These are phyloP conservation scores for Venturia aucupariae DNA, from an alignment of 2,329 filamentous ascomycete genomes.

Conservation along the genomic window DNA sequence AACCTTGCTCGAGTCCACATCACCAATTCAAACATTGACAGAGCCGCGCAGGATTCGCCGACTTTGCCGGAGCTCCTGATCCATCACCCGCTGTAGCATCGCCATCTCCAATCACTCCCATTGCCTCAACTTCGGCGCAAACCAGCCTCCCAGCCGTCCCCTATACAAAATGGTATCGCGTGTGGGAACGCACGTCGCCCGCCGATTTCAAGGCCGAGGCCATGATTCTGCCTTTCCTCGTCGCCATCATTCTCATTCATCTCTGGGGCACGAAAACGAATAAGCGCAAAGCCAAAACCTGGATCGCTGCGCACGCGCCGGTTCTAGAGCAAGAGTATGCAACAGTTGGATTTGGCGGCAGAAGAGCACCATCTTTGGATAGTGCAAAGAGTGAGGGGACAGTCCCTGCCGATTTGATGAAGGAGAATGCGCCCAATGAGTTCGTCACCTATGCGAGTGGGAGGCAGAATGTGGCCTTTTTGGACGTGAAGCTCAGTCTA, in stretches of 20 bases:
- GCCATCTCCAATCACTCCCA: conserved; percentile 29
- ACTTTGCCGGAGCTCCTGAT: conserved; percentile 74
- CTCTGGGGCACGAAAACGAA: conserved; percentile 74
- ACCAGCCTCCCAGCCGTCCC: conserved; percentile 44
- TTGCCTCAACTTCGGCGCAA: conserved; percentile 26
- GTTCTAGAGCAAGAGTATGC: conserved; percentile 74
- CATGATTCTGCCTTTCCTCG: conserved; percentile 65
- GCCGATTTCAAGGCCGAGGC: conserved; percentile 84
- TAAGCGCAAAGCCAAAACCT: conserved; percentile 67
- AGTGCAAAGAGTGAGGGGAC: conserved; percentile 35
- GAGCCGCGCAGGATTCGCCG: conserved; percentile 69
- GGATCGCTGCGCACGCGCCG: conserved; percentile 67
- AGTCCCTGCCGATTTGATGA: conserved; percentile 55
- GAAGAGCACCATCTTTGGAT: conserved; percentile 38
- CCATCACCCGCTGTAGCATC: conserved; percentile 44
- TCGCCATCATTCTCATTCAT: conserved; percentile 68
- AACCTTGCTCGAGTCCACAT: not conserved
- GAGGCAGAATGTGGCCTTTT: conserved; percentile 83
- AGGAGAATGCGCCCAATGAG: conserved; percentile 81
- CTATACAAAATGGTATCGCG: conserved; percentile 92
- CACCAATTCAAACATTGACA: not conserved
- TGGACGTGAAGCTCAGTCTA: conserved; percentile 75
- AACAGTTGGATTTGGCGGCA: conserved; percentile 66
- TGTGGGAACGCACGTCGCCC: conserved; percentile 81
- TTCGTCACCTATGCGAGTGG: conserved; percentile 83